phyloP scores from a whole-genome alignment of 2,329 filamentous ascomycete species.

The Claviceps sp. region DNA sequence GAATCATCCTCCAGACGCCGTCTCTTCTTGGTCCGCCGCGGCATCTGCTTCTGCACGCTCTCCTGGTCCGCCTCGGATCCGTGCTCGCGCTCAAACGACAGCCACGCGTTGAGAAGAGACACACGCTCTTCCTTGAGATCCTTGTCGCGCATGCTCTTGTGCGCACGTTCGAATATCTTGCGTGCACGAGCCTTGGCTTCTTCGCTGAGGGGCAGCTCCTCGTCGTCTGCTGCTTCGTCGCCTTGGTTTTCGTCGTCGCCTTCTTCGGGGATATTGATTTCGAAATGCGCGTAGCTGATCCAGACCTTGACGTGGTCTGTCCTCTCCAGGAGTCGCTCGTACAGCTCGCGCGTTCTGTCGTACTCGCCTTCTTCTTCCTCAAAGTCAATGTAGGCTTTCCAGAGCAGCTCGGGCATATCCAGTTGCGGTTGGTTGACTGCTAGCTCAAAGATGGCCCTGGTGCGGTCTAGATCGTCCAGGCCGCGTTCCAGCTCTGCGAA shows the following conservation, averaged over 20 bases:
- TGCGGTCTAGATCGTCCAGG: slow-evolving; percentile 77
- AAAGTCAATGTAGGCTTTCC: slow-evolving; percentile 98
- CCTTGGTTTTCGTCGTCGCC: slow-evolving; percentile 28
- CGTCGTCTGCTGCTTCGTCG: slow-evolving; percentile 34
- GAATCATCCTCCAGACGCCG: slow-evolving; percentile 83
- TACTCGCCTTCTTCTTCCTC: slow-evolving; percentile 94
- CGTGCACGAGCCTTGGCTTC: slow-evolving; percentile 73
- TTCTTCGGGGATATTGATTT: slow-evolving; percentile 81
- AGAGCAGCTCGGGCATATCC: slow-evolving; percentile 94
- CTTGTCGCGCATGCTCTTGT: slow-evolving; percentile 77
- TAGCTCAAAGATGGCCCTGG: slow-evolving; percentile 83
- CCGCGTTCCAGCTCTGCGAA: slow-evolving; percentile 89
- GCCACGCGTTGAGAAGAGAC: slow-evolving; percentile 80
- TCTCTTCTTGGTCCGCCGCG: slow-evolving; percentile 80
- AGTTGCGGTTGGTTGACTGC: slow-evolving; percentile 70
- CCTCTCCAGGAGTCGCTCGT: slow-evolving; percentile 83
- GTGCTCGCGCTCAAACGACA: slow-evolving; percentile 79
- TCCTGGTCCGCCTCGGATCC: slow-evolving; percentile 63
- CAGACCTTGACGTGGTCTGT: slow-evolving; percentile 99
- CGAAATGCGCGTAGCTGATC: slow-evolving; percentile 97
- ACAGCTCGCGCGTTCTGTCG: slow-evolving; percentile 65
- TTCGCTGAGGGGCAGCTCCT: slow-evolving; percentile 60
- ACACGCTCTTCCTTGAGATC: slow-evolving; percentile 92
- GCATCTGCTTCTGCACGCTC: slow-evolving; percentile 85
- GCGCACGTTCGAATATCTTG: slow-evolving; percentile 70